These are phyloP conservation scores for Diplotaxis tenuifolia DNA, from an alignment of 345 rosid species.

Conservation along the genomic window DNA sequence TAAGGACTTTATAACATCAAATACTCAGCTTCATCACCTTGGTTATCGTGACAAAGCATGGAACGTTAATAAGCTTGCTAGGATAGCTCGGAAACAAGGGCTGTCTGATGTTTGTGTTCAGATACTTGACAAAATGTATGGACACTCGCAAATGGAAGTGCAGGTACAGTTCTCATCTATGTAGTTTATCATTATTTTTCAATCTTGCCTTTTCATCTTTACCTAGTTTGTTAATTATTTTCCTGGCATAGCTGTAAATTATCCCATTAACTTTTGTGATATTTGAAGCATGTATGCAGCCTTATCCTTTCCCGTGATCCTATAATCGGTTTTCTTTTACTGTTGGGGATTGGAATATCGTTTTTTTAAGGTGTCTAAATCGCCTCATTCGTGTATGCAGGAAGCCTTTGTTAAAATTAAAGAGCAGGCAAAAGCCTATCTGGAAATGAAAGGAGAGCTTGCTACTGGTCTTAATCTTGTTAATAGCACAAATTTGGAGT, in stretches of 20 bases:
- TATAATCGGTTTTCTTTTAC: neutral
- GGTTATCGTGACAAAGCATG: slow-evolving; percentile 98
- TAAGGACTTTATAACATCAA: slow-evolving; percentile 69
- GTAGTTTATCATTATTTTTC: neutral
- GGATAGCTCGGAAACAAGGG: slow-evolving; percentile 93
- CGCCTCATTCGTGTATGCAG: slow-evolving; percentile 38
- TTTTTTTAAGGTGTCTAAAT: slow-evolving; percentile 11
- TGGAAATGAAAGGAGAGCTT: slow-evolving; percentile 92
- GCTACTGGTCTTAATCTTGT: slow-evolving; percentile 80
- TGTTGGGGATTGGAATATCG: slow-evolving; percentile 8
- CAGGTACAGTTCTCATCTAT: slow-evolving; percentile 57
- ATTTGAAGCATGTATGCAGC: neutral
- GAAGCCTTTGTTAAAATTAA: slow-evolving; percentile 97
- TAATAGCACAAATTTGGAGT: slow-evolving; percentile 87
- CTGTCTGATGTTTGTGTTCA: slow-evolving; percentile 89
- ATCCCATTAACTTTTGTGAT: neutral
- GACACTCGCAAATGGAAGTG: slow-evolving; percentile 97
- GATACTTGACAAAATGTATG: slow-evolving; percentile 96
- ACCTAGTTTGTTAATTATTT: neutral
- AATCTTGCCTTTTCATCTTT: neutral
- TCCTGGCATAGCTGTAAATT: neutral
- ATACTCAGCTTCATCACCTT: slow-evolving; percentile 90
- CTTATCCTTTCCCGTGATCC: neutral
- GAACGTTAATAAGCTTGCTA: slow-evolving; percentile 98
- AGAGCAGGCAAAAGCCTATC: slow-evolving; percentile 95